Evolutionary conservation across 805 yeast species (phyloP).

Genomic region (Candida yuanshanica): DNA sequence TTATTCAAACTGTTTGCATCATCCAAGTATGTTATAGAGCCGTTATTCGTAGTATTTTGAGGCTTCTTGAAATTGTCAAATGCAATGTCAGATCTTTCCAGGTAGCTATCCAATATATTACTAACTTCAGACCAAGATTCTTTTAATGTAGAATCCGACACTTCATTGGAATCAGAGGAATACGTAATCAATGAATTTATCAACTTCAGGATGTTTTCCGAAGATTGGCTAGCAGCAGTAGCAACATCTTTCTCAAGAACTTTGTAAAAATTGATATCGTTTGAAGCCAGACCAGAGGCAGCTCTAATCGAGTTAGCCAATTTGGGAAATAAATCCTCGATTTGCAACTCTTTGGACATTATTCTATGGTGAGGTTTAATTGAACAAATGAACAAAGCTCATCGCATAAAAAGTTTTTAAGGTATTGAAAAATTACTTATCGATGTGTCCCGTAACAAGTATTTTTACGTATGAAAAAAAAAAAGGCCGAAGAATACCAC

Average conservation of each 20-base stretch:
- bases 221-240: slow-evolving; percentile 33
- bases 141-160: slow-evolving; percentile 36
- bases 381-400: background rate
- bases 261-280: slow-evolving; percentile 72
- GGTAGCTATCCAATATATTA: slow-evolving; percentile 57
- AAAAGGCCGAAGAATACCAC: too few species aligned
- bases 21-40: slow-evolving; percentile 42
- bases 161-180: slow-evolving; percentile 24
- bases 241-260: slow-evolving; percentile 50
- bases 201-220: slow-evolving; percentile 37
- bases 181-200: slow-evolving; percentile 41
- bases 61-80: slow-evolving; percentile 39
- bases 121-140: slow-evolving; percentile 59
- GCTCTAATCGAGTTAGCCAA: slow-evolving; percentile 57
- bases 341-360: background rate
- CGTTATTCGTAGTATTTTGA: slow-evolving; percentile 4
- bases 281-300: slow-evolving; percentile 64
- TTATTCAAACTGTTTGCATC: slow-evolving; percentile 27
- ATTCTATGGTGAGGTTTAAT: background rate
- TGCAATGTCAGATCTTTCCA: slow-evolving; percentile 72
- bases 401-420: background rate
- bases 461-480: too few species aligned
- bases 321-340: slow-evolving; percentile 30
- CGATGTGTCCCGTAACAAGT: too few species aligned
- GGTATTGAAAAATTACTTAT: too few species aligned